phyloP scores from a whole-genome alignment of 139 green algal genomes.

The Tetradesmus obliquus region DNA sequence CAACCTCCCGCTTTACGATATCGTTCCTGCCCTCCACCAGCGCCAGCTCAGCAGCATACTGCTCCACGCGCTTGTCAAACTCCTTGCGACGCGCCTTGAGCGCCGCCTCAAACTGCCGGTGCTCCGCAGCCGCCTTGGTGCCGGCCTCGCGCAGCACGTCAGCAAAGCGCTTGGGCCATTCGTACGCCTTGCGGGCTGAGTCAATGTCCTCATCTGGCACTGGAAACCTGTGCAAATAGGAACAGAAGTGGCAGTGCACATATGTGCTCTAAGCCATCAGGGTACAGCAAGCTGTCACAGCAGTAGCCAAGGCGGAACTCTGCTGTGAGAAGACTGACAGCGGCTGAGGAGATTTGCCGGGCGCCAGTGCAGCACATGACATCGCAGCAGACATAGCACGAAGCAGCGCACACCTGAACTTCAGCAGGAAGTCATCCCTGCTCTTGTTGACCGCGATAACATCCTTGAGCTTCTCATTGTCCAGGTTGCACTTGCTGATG shows the following conservation, averaged over 20 bases:
- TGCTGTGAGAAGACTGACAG: neutral
- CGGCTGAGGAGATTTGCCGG: no score
- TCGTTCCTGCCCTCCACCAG: slow-evolving; percentile 48
- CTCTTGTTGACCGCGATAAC: slow-evolving; percentile 58
- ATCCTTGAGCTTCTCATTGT: slow-evolving; percentile 60
- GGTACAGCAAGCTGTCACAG: neutral
- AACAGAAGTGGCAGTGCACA: neutral
- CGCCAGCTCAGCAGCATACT: slow-evolving; percentile 60
- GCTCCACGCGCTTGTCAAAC: slow-evolving; percentile 69
- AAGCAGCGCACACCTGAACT: slow-evolving; percentile 32
- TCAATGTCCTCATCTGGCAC: slow-evolving; percentile 81
- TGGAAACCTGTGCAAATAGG: slow-evolving; percentile 45
- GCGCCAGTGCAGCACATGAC: no score
- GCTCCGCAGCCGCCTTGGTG: slow-evolving; percentile 63
- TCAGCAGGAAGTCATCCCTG: slow-evolving; percentile 49
- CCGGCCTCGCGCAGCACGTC: slow-evolving; percentile 78
- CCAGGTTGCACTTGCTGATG: slow-evolving; percentile 64
- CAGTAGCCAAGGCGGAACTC: neutral
- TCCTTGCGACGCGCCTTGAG: slow-evolving; percentile 65
- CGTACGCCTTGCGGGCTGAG: slow-evolving; percentile 73
- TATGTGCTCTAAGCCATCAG: neutral
- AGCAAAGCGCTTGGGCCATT: slow-evolving; percentile 76
- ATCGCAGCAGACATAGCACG: neutral
- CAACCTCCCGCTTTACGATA: slow-evolving; percentile 58
- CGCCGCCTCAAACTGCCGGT: slow-evolving; percentile 66